Percentiles rank a stretch among this genome's conserved stretches.
Evolutionary conservation across 768 basidiomycete species (phyloP).

Genomic region (Panaeolus cyanescens): DNA sequence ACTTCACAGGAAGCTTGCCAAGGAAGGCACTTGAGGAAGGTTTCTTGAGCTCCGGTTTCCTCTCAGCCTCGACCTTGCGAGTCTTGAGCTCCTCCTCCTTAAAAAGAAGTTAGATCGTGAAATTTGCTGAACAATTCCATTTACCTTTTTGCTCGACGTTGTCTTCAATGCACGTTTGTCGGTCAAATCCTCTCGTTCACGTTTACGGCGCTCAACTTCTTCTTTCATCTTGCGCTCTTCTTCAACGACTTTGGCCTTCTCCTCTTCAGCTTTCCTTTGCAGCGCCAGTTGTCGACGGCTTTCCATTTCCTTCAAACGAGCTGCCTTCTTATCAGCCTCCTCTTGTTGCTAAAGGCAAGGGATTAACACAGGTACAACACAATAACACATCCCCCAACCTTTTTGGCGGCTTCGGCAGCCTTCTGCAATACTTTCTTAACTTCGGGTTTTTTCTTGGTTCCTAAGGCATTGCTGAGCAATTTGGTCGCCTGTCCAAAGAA

Average conservation of each 20-base stretch:
- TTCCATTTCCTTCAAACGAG: slow-evolving; percentile 81
- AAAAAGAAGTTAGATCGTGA: slow-evolving; percentile 9
- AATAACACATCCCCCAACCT: slow-evolving; percentile 51
- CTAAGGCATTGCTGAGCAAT: slow-evolving; percentile 65
- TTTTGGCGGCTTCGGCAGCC: slow-evolving; percentile 85
- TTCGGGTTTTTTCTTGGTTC: slow-evolving; percentile 70
- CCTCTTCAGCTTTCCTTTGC: slow-evolving; percentile 80
- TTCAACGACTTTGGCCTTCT: slow-evolving; percentile 60
- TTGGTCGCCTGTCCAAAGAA: slow-evolving; percentile 74
- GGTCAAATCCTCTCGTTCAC: slow-evolving; percentile 77
- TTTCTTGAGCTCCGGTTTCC: slow-evolving; percentile 64
- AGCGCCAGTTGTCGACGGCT: slow-evolving; percentile 68
- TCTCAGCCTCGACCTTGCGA: slow-evolving; percentile 63
- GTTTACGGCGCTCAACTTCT: slow-evolving; percentile 76
- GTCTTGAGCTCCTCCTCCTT: slow-evolving; percentile 80
- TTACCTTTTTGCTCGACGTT: slow-evolving; percentile 57
- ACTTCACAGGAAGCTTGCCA: slow-evolving; percentile 56
- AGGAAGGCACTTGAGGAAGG: slow-evolving; percentile 32
- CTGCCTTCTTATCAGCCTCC: slow-evolving; percentile 77
- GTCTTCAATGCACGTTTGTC: slow-evolving; percentile 66
- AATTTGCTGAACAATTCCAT: not conserved
- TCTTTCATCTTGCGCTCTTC: slow-evolving; percentile 75
- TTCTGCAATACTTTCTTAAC: slow-evolving; percentile 79
- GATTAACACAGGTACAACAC: not conserved
- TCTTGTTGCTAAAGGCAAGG: slow-evolving; percentile 74